phyloP scores from a whole-genome alignment of 225 moss, liverwort and hornwort genomes.

The Pseudisothecium myosuroides region DNA sequence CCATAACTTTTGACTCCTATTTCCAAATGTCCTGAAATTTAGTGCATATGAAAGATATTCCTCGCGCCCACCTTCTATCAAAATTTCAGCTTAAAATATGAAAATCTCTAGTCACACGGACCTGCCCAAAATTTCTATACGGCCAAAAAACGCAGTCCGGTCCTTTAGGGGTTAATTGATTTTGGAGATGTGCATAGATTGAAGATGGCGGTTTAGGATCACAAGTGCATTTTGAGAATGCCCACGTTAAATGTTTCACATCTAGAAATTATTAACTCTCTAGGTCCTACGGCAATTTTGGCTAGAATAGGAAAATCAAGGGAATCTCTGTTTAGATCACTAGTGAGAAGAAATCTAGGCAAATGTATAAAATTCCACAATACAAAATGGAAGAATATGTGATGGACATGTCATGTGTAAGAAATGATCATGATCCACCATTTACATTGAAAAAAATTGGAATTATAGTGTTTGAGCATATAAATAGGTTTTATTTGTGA shows the following conservation, averaged over 20 bases:
- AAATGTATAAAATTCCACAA: not conserved
- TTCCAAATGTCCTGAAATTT: too few relatives aligned
- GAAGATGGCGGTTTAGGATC: not conserved
- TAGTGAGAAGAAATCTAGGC: not conserved
- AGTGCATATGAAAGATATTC: too few relatives aligned
- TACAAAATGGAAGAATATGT: not conserved
- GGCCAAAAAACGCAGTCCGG: too few relatives aligned
- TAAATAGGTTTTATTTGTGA: not conserved
- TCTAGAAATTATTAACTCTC: not conserved
- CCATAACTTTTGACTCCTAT: too few relatives aligned
- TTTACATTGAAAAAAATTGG: not conserved
- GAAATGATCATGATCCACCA: too few relatives aligned
- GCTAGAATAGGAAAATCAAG: rapidly evolving
- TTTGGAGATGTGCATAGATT: not conserved
- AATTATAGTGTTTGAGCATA: not conserved
- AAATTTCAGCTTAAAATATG: too few relatives aligned
- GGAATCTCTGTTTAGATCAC: not conserved
- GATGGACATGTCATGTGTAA: not conserved
- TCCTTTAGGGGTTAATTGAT: too few relatives aligned
- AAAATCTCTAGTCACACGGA: too few relatives aligned
- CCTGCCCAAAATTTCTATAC: too few relatives aligned
- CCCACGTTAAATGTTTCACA: not conserved
- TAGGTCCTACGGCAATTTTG: rapidly evolving
- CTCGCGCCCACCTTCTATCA: too few relatives aligned
- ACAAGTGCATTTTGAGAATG: rapidly evolving